Conservation (phyloP, 148 eudicot genomes). For the Gaultheria prostrata region DNA sequence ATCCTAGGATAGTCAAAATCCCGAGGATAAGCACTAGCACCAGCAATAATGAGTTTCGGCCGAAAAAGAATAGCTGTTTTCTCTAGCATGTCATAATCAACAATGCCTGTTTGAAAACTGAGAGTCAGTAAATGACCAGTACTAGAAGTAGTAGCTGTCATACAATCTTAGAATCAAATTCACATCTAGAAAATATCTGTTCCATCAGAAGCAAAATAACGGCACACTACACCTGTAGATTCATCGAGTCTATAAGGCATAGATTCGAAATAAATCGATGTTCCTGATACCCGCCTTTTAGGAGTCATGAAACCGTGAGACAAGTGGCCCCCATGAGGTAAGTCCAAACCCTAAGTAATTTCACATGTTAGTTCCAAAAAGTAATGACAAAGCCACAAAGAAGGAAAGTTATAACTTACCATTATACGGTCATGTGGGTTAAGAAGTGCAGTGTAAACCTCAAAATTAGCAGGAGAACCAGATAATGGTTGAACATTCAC, state of each 20-base stretch:
- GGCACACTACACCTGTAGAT: slow-evolving; percentile 48
- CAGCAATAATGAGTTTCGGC: slow-evolving; percentile 88
- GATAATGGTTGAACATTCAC: slow-evolving; percentile 95
- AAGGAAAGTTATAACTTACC: slow-evolving; percentile 35
- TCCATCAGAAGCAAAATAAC: not conserved
- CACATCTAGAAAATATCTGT: not conserved
- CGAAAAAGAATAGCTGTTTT: slow-evolving; percentile 78
- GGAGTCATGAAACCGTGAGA: slow-evolving; percentile 96
- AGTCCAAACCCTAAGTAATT: slow-evolving; percentile 66
- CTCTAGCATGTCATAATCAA: slow-evolving; percentile 95
- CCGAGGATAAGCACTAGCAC: slow-evolving; percentile 95
- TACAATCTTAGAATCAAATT: not conserved
- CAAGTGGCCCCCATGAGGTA: slow-evolving; percentile 91
- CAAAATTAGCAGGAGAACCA: slow-evolving; percentile 95
- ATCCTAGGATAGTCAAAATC: slow-evolving; percentile 92
- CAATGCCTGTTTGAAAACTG: slow-evolving; percentile 45
- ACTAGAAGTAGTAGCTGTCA: too few relatives aligned
- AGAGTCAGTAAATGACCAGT: too few relatives aligned
- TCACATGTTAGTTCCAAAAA: slow-evolving; percentile 4
- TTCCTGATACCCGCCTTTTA: slow-evolving; percentile 81
- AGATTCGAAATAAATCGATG: slow-evolving; percentile 88
- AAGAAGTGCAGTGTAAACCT: slow-evolving; percentile 84
- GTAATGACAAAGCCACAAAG: slow-evolving; percentile 7
- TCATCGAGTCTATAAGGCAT: slow-evolving; percentile 96
- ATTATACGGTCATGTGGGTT: slow-evolving; percentile 91